phyloP scores from a whole-genome alignment of 768 basidiomycete genomes.

The Termitomyces sp. region DNA sequence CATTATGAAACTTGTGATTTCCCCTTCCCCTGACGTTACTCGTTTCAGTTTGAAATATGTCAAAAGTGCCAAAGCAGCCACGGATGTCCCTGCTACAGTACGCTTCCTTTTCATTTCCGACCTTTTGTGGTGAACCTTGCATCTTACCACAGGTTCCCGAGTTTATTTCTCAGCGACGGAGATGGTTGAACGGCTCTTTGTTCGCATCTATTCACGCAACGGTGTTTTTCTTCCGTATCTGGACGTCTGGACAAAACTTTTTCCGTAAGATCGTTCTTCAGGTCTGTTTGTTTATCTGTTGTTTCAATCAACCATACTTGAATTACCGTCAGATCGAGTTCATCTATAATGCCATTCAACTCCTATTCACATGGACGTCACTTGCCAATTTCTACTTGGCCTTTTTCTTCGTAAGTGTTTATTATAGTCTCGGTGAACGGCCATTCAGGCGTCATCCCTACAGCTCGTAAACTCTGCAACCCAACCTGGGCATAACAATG shows the following conservation, averaged over 20 bases:
- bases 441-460: conserved; percentile 4
- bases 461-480: conserved; percentile 83
- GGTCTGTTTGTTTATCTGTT: conserved; percentile 24
- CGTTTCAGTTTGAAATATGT: conserved; percentile 70
- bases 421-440: neutral
- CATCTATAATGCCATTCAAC: conserved; percentile 85
- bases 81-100: conserved; percentile 88
- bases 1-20: conserved; percentile 9
- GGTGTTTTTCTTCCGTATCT: conserved; percentile 83
- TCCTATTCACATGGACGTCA: conserved; percentile 92
- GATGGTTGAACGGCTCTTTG: conserved; percentile 86
- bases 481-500: conserved; percentile 43
- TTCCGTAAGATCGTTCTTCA: conserved; percentile 76
- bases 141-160: conserved; percentile 58
- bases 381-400: conserved; percentile 92
- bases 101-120: conserved; percentile 12
- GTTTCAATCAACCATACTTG: neutral
- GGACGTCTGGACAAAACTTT: conserved; percentile 87
- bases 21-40: conserved; percentile 2
- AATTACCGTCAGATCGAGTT: conserved; percentile 62
- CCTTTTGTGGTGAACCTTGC: neutral
- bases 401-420: conserved; percentile 79
- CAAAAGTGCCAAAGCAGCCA: conserved; percentile 90
- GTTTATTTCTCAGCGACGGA: conserved; percentile 90
- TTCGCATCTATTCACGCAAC: conserved; percentile 94